Evolutionary conservation across 176 grass and related monocot species (phyloP).

Genomic region (Olyra latifolia): DNA sequence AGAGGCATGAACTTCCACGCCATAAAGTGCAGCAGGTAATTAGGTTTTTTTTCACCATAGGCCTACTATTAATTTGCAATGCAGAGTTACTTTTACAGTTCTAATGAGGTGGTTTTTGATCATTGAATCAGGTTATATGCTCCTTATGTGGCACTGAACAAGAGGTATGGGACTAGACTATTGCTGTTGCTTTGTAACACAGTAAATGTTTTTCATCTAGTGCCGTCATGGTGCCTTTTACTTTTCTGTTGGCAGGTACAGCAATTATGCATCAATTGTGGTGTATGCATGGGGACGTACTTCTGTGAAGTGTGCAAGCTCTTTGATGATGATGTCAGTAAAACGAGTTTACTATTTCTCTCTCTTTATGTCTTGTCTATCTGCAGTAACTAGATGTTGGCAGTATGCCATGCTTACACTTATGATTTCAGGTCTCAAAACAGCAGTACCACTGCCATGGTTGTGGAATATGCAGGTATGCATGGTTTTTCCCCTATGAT

Average conservation of each 20-base stretch:
- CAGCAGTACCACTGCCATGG: conserved; percentile 88
- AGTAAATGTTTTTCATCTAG: background rate
- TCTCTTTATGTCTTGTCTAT: conserved; percentile 6
- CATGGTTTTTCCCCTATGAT: background rate
- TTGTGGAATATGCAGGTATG: conserved; percentile 93
- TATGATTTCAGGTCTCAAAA: conserved; percentile 70
- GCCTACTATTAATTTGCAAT: conserved; percentile 3
- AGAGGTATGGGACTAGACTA: conserved; percentile 50
- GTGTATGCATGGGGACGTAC: conserved; percentile 86
- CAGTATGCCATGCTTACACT: conserved; percentile 6
- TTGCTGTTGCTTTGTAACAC: background rate
- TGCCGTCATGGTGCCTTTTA: conserved; percentile 23
- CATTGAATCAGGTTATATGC: conserved; percentile 70
- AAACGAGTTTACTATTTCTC: conserved; percentile 7
- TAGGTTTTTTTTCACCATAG: background rate
- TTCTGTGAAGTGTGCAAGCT: conserved; percentile 92
- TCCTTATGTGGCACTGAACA: conserved; percentile 81
- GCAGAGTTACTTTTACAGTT: background rate
- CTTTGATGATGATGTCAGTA: conserved; percentile 94
- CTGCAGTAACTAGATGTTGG: background rate
- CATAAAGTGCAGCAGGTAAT: conserved; percentile 59
- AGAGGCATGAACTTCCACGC: conserved; percentile 77
- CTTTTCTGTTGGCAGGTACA: conserved; percentile 60
- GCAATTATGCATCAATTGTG: conserved; percentile 76
- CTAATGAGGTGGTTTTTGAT: background rate